phyloP scores from a whole-genome alignment of 2,329 filamentous ascomycete species.

The Aspergillus pseudoviridinutans region DNA sequence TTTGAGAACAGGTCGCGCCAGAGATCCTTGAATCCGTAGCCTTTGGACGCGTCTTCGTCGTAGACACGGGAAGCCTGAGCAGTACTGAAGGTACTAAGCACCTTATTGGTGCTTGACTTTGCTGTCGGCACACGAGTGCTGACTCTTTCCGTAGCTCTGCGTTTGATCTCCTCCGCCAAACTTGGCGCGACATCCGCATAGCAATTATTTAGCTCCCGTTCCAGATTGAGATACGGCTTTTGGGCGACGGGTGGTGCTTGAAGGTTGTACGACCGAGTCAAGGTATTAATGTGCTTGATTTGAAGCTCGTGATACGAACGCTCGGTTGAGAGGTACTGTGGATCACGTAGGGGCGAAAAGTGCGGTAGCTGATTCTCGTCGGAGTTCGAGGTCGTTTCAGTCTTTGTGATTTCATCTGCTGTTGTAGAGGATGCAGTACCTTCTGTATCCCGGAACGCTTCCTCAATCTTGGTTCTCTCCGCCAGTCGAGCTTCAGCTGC shows the following conservation, averaged over 20 bases:
- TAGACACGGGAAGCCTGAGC: constrained; percentile 56
- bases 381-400: background rate
- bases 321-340: constrained; percentile 70
- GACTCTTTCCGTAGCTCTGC: constrained; percentile 55
- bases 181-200: constrained; percentile 81
- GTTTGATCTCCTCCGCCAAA: constrained; percentile 67
- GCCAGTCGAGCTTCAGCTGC: constrained; percentile 59
- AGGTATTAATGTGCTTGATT: constrained; percentile 70
- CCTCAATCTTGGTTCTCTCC: constrained; percentile 21
- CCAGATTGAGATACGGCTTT: constrained; percentile 83
- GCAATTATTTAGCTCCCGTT: constrained; percentile 75
- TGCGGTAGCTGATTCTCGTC: constrained; percentile 29
- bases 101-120: constrained; percentile 39
- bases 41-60: constrained; percentile 66
- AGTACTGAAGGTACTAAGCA: constrained; percentile 60
- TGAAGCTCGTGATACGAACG: constrained; percentile 70
- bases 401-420: background rate
- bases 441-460: constrained; percentile 18
- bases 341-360: constrained; percentile 69
- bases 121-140: constrained; percentile 32
- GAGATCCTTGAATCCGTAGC: constrained; percentile 82
- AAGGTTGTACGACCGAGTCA: constrained; percentile 87
- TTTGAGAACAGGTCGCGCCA: constrained; percentile 73
- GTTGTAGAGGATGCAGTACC: constrained; percentile 6
- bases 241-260: constrained; percentile 90